Evolutionary conservation across 1,284 basidiomycete species (phyloP), one percentile per base, ranked within the genome.

Genomic region (Tilletiopsis washingtonensis): DNA sequence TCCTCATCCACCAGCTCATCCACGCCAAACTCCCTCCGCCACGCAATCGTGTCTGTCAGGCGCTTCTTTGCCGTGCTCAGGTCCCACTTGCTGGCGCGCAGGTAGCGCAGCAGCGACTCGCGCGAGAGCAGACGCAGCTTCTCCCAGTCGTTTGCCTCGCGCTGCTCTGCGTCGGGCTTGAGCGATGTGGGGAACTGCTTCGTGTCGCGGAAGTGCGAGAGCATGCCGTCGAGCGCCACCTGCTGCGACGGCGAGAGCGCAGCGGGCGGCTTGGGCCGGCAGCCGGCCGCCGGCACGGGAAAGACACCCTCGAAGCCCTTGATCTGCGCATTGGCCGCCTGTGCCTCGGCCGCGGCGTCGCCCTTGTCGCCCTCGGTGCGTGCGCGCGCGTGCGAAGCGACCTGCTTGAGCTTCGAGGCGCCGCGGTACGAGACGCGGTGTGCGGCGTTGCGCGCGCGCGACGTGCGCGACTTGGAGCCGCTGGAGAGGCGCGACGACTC

Each of bases 81-180:
- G 50, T 75, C 69, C 75, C 75, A 76, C 54, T 73, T 74, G 42
- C 61, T 59, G 3, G 75, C 75, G 32, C 75, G 54, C 19, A 74
- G 62, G 45, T 71, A 73, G 17, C 75, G 59, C n/a, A 69, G 57
- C 53, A 75, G 69, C 24, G 61, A 67, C 34, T 75, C 69, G 15
- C 52, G 49, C 3, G 62, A 64, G 44, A 73, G 66, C 47, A 68
- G 67, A 25, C 69, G 64, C 47, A 61, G 24, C 55, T 62, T 73
- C 42, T 75, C 74, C 50, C 61, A 59, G 15, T 75, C 72, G 38
- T 49, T 56, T 23, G 71, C 54, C 42, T 55, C 32, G 14, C 57
- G 42, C 20, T 55, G 45, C 25, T 56, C 45, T 9, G 43, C 41
- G 27, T 41, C 45, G 15, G 37, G 15, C 29, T 59, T 59, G 51